A percentile compares a stretch with the other conserved stretches of the same genome.
phyloP scores from a whole-genome alignment of 371 early-diverging fungal species.

The Quaeritorhiza haematococci region DNA sequence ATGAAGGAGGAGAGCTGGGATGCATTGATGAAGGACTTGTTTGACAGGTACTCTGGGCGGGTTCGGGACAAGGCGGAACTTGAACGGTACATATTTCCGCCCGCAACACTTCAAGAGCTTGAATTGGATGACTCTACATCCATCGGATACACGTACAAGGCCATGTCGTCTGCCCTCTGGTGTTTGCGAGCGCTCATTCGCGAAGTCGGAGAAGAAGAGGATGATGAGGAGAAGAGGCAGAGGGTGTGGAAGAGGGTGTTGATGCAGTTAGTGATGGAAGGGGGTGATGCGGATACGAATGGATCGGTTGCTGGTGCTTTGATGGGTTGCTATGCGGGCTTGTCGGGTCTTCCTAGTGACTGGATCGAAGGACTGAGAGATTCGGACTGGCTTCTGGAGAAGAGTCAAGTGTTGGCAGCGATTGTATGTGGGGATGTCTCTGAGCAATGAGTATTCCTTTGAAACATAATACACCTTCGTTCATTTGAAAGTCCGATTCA shows the following conservation, averaged over 20 bases:
- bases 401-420: no score
- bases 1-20: no score
- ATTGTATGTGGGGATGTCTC: no score
- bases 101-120: constrained; percentile 25
- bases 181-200: no score
- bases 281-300: constrained; percentile 65
- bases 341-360: constrained; percentile 9
- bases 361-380: constrained; percentile 14
- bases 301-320: constrained; percentile 60
- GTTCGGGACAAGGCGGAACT: no score
- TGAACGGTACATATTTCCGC: no score
- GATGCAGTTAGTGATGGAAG: constrained; percentile 56
- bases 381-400: background rate
- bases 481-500: no score
- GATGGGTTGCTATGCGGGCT: constrained; percentile 37
- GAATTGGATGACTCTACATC: constrained; percentile 34
- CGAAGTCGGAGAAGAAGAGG: background rate
- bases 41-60: no score
- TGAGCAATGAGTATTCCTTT: no score
- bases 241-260: constrained; percentile 47
- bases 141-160: constrained; percentile 54
- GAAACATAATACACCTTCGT: no score
- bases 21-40: no score
- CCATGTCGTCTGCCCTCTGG: constrained; percentile 51
- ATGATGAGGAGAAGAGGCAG: constrained; percentile 5